Percentiles rank a stretch among this genome's conserved stretches.
These are phyloP conservation scores for Calvatia gigantea DNA, from an alignment of 768 basidiomycete species.

Conservation along the genomic window DNA sequence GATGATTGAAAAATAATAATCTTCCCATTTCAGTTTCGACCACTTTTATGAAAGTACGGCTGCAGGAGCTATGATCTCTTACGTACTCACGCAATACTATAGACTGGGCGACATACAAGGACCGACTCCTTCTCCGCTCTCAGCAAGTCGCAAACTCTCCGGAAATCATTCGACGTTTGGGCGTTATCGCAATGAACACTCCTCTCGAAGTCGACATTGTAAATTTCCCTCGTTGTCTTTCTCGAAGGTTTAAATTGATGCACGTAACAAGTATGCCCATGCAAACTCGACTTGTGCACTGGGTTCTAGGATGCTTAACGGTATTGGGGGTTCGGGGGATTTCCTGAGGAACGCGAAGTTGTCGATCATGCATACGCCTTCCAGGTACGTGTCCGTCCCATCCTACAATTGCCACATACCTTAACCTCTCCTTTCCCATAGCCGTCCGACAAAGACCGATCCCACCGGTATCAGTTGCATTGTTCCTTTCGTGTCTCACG, in stretches of 20 bases:
- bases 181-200: constrained; percentile 50
- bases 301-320: constrained; percentile 50
- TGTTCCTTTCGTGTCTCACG: constrained; percentile 43
- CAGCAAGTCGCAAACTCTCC: constrained; percentile 51
- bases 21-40: constrained; percentile 29
- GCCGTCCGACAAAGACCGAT: constrained; percentile 43
- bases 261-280: constrained; percentile 35
- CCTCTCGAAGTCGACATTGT: constrained; percentile 49
- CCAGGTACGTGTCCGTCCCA: constrained; percentile 24
- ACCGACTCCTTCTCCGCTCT: constrained; percentile 43
- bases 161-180: constrained; percentile 44
- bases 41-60: constrained; percentile 42
- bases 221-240: constrained; percentile 10
- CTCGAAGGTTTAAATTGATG: not conserved
- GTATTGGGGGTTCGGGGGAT: constrained; percentile 45
- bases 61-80: not conserved
- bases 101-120: constrained; percentile 46
- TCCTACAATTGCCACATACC: not conserved
- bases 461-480: constrained; percentile 49
- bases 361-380: constrained; percentile 49
- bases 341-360: constrained; percentile 47
- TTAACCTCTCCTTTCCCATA: constrained; percentile 9
- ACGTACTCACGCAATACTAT: not conserved
- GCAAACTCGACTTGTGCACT: constrained; percentile 49
- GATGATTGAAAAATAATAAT: not conserved